These are phyloP conservation scores for Curvularia spicifera DNA, from an alignment of 2,329 filamentous ascomycete species.

Conservation along the genomic window DNA sequence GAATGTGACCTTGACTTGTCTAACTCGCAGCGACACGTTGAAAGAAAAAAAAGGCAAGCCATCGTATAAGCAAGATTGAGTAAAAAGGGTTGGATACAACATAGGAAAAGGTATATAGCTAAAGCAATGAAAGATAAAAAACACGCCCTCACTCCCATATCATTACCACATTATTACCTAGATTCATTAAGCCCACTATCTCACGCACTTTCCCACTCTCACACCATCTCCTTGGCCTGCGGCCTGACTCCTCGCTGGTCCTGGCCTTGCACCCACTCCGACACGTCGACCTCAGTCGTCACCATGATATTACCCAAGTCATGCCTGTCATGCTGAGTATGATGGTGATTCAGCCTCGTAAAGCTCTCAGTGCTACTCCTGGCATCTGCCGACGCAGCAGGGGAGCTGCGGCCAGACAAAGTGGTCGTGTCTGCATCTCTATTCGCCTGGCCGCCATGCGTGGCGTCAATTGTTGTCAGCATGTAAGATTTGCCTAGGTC, in stretches of 20 bases:
- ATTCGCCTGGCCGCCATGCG: neutral
- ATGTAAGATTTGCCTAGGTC: conserved; percentile 14
- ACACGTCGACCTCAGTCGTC: conserved; percentile 23
- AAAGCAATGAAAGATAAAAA: neutral
- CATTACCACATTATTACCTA: neutral
- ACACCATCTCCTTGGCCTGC: conserved; percentile 10
- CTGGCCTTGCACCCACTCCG: conserved; percentile 9
- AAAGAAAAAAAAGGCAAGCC: too few relatives aligned
- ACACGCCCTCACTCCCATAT: neutral
- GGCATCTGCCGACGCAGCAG: neutral
- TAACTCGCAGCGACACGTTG: too few relatives aligned
- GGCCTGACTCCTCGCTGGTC: neutral
- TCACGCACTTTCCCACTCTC: neutral
- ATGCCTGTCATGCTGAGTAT: neutral
- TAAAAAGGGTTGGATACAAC: neutral
- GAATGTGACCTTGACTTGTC: neutral
- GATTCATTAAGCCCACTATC: neutral
- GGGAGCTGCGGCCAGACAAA: conserved; percentile 16
- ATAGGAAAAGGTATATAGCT: neutral
- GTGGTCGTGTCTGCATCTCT: neutral
- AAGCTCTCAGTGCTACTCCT: conserved; percentile 15
- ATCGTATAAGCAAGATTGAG: neutral
- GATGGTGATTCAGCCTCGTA: conserved; percentile 3
- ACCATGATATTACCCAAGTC: conserved; percentile 16
- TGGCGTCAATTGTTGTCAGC: conserved; percentile 20